Evolutionary conservation across 331 rosid species (phyloP).

Genomic region (Quercus lobata): DNA sequence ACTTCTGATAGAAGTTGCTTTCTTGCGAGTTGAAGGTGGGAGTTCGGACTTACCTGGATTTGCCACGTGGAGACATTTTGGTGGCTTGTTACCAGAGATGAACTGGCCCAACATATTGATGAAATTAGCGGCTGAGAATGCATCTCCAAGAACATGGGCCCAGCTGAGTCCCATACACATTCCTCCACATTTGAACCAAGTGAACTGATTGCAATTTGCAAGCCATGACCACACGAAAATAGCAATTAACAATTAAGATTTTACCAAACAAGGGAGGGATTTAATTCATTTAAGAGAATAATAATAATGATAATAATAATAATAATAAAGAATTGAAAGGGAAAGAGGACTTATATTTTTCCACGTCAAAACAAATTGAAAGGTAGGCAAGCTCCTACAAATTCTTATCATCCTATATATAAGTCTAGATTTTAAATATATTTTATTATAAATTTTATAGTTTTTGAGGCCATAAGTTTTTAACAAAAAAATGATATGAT

Average conservation of each 20-base stretch:
- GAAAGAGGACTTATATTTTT: too few relatives aligned
- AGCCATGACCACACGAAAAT: not conserved
- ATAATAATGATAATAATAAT: too few relatives aligned
- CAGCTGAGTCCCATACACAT: conserved; percentile 65
- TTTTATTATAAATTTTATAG: too few relatives aligned
- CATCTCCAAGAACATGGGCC: conserved; percentile 85
- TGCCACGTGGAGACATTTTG: conserved; percentile 16
- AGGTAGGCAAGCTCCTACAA: too few relatives aligned
- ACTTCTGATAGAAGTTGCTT: conserved; percentile 30
- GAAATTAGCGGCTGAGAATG: conserved; percentile 59
- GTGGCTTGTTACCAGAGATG: conserved; percentile 35
- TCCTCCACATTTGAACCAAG: conserved; percentile 80
- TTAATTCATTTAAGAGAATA: too few relatives aligned
- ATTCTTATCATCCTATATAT: too few relatives aligned
- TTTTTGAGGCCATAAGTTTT: too few relatives aligned
- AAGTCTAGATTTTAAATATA: too few relatives aligned
- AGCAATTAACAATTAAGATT: not conserved
- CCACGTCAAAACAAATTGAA: too few relatives aligned
- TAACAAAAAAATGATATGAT: too few relatives aligned
- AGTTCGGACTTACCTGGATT: not conserved
- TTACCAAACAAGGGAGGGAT: not conserved
- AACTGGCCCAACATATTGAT: conserved; percentile 47
- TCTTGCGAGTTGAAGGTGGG: conserved; percentile 1
- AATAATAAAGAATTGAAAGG: too few relatives aligned
- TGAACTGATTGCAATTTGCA: conserved; percentile 40